Evolutionary conservation across 805 yeast species (phyloP).

Genomic region (Myxozyma sirexii): DNA sequence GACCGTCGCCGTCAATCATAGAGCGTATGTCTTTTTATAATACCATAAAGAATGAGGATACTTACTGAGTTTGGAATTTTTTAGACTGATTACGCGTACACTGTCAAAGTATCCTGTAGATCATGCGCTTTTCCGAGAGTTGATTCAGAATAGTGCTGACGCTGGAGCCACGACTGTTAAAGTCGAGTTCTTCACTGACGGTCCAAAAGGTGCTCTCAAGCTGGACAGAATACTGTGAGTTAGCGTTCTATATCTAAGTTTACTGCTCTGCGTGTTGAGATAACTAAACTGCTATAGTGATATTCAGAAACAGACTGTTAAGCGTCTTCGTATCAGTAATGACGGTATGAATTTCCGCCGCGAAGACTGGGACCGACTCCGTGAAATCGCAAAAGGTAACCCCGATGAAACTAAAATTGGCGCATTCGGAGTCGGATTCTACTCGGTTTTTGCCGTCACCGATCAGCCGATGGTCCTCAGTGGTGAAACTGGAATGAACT

Average conservation of each 20-base stretch:
- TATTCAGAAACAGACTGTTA: constrained; percentile 36
- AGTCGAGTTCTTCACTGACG: constrained; percentile 39
- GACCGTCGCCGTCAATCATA: constrained; percentile 47
- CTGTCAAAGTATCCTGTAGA: constrained; percentile 49
- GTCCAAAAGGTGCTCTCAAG: constrained; percentile 19
- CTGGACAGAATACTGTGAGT: constrained; percentile 26
- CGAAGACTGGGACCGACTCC: constrained; percentile 47
- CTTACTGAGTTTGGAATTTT: too few species aligned
- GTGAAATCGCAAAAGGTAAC: constrained; percentile 49
- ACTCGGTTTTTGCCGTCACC: constrained; percentile 77
- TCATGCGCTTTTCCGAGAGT: constrained; percentile 46
- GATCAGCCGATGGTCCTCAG: constrained; percentile 72
- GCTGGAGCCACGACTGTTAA: constrained; percentile 44
- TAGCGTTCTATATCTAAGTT: too few species aligned
- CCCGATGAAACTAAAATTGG: constrained; percentile 50
- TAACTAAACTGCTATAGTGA: constrained; percentile 5
- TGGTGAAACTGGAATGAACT: constrained; percentile 44
- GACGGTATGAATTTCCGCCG: constrained; percentile 43
- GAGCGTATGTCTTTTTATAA: constrained; percentile 39
- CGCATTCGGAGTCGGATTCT: constrained; percentile 56
- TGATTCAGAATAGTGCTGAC: constrained; percentile 48
- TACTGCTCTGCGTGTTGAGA: too few species aligned
- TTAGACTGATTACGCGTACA: constrained; percentile 46
- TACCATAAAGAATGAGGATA: background rate
- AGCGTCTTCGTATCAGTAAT: constrained; percentile 41